Percentiles rank a stretch among this genome's conserved stretches.
phyloP scores from a whole-genome alignment of 176 grass and related monocot species.

The Leersia perrieri region DNA sequence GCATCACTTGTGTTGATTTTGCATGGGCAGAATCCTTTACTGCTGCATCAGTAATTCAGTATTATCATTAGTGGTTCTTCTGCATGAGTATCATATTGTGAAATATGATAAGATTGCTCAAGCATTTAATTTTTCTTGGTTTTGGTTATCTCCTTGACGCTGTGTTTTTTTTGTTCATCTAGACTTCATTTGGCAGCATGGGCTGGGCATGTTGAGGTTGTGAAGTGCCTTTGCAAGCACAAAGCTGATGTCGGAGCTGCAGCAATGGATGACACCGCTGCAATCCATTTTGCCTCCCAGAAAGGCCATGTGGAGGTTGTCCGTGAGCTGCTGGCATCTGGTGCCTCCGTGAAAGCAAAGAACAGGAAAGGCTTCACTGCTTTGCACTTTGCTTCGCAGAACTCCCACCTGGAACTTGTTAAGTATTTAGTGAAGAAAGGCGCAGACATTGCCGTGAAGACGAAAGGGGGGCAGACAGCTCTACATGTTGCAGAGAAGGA shows the following conservation, averaged over 20 bases:
- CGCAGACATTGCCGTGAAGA: slow-evolving; percentile 58
- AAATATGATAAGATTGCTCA: neutral
- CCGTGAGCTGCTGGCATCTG: slow-evolving; percentile 58
- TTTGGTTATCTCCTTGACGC: slow-evolving; percentile 13
- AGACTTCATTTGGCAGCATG: slow-evolving; percentile 96
- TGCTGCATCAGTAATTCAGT: neutral
- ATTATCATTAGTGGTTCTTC: neutral
- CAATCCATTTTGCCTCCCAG: slow-evolving; percentile 93
- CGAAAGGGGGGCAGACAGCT: slow-evolving; percentile 78
- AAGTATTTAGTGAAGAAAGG: slow-evolving; percentile 86
- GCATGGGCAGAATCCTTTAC: neutral
- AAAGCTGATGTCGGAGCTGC: slow-evolving; percentile 78
- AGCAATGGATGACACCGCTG: slow-evolving; percentile 85
- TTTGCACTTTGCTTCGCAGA: slow-evolving; percentile 84
- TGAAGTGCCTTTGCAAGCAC: slow-evolving; percentile 91
- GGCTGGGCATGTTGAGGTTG: slow-evolving; percentile 84
- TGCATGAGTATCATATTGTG: neutral
- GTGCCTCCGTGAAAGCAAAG: slow-evolving; percentile 73
- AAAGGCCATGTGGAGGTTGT: slow-evolving; percentile 82
- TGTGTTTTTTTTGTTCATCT: slow-evolving; percentile 36
- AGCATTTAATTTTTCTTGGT: neutral
- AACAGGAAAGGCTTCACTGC: slow-evolving; percentile 86
- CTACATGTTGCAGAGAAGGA: slow-evolving; percentile 71
- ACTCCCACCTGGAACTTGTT: slow-evolving; percentile 71
- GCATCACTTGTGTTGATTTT: neutral